Percentiles rank a stretch among this genome's conserved stretches.
Conservation (phyloP, 352 stramenopile species). For the Pythium biforme region DNA sequence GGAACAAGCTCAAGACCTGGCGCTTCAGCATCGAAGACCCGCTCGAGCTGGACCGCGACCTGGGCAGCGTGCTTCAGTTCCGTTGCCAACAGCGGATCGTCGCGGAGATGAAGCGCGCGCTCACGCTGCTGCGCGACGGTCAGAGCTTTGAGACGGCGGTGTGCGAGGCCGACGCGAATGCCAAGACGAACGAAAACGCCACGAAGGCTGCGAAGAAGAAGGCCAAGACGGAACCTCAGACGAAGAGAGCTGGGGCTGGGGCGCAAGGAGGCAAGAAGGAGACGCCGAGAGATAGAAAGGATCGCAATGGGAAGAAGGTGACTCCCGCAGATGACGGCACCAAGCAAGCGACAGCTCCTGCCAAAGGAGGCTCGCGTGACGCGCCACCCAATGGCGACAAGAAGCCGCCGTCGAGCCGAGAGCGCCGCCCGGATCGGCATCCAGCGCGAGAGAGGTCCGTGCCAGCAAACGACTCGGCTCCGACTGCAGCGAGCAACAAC, state of each 20-base stretch:
- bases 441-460: not conserved
- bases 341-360: not conserved
- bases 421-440: not conserved
- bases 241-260: not conserved
- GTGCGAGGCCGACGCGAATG: slow-evolving; percentile 19
- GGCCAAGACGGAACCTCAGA: not conserved
- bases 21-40: slow-evolving; percentile 87
- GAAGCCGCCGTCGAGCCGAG: not conserved
- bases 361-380: no score
- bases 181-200: not conserved
- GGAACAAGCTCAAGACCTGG: slow-evolving; percentile 61
- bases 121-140: slow-evolving; percentile 41
- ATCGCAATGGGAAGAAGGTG: not conserved
- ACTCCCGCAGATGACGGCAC: not conserved
- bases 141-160: slow-evolving; percentile 53
- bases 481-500: not conserved
- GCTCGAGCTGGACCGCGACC: slow-evolving; percentile 71
- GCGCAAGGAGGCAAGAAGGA: not conserved
- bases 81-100: slow-evolving; percentile 64
- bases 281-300: not conserved
- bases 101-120: slow-evolving; percentile 56
- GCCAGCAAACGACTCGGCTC: no score
- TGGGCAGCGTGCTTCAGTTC: slow-evolving; percentile 77
- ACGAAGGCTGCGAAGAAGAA: slow-evolving; percentile 7
- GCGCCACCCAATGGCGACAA: not conserved